Conservation (phyloP, 306 rosid genomes). For the Abrus pulchellus region DNA sequence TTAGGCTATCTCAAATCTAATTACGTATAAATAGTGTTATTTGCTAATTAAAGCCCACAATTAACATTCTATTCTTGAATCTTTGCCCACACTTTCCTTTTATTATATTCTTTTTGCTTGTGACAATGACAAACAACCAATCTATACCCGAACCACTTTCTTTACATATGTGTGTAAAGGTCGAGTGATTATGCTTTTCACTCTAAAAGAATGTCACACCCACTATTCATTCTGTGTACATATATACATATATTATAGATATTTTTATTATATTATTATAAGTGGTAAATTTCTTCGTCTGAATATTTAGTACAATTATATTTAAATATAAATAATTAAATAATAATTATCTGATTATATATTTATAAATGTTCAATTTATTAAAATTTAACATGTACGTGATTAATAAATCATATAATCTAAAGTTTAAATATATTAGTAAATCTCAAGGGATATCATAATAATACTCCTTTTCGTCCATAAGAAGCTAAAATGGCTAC, state of each 20-base stretch:
- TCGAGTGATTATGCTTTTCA: not conserved
- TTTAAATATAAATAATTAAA: no score
- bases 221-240: not conserved
- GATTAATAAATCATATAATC: no score
- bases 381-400: no score
- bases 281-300: no score
- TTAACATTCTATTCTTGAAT: slow-evolving; percentile 3
- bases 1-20: slow-evolving; percentile 1
- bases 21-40: not conserved
- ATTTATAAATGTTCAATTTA: no score
- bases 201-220: no score
- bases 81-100: not conserved
- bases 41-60: slow-evolving; percentile 5
- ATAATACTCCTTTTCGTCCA: not conserved
- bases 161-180: not conserved
- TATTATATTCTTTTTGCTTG: not conserved
- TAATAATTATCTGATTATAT: no score
- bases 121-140: slow-evolving; percentile 3
- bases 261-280: no score
- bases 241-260: no score
- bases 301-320: no score
- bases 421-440: no score
- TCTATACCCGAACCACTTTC: not conserved
- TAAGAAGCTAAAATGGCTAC: not conserved
- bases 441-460: no score